These are phyloP conservation scores for Carex pumila DNA, from an alignment of 176 grass and related monocot genomes.

Conservation along the genomic window DNA sequence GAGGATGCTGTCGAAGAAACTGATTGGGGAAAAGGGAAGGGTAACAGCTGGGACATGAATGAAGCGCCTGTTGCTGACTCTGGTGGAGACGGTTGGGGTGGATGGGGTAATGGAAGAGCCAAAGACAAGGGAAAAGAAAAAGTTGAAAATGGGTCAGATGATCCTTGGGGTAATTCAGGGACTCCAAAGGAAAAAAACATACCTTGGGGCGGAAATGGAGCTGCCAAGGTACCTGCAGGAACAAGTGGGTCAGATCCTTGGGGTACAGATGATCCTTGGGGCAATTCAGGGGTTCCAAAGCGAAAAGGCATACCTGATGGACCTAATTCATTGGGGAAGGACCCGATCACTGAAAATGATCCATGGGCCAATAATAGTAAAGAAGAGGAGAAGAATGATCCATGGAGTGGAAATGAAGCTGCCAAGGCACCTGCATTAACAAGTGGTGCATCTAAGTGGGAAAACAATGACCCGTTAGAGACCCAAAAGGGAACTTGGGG, in stretches of 20 bases:
- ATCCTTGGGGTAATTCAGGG: conserved; percentile 30
- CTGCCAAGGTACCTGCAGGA: no score
- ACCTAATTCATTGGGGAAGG: neutral
- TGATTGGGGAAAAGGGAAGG: conserved; percentile 15
- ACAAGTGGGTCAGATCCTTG: conserved; percentile 20
- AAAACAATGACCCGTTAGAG: conserved; percentile 3
- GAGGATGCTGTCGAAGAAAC: conserved; percentile 56
- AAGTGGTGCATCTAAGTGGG: conserved; percentile 2
- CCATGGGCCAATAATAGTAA: conserved; percentile 8
- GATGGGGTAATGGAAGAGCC: conserved; percentile 38
- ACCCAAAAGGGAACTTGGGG: neutral
- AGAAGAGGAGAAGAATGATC: conserved; percentile 1
- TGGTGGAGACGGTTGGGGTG: conserved; percentile 39
- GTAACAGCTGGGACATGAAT: conserved; percentile 36
- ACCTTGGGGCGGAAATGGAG: neutral
- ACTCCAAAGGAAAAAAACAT: neutral
- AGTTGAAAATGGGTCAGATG: conserved; percentile 37
- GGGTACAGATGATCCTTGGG: conserved; percentile 40
- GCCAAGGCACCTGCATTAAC: neutral
- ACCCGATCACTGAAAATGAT: neutral
- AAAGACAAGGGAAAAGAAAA: conserved; percentile 22
- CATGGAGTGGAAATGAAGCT: conserved; percentile 1
- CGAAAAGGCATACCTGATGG: neutral
- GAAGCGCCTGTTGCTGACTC: conserved; percentile 39
- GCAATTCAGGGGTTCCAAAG: conserved; percentile 5